These are phyloP conservation scores for Aspergillus cavernicola DNA, from an alignment of 495 filamentous ascomycete genomes.

Conservation along the genomic window DNA sequence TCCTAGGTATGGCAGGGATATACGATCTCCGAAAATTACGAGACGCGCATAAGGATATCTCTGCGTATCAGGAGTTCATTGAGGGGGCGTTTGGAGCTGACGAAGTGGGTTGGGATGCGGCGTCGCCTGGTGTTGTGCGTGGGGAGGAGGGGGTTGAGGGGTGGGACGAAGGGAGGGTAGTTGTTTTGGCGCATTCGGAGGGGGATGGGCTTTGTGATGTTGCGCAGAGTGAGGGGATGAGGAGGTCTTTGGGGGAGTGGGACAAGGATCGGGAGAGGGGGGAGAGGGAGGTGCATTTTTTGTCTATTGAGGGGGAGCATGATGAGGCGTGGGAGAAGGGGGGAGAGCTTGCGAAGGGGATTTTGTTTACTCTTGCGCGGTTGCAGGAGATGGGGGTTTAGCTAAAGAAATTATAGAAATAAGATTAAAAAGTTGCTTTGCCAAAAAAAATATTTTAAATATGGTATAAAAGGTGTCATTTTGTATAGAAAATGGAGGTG, in stretches of 20 bases:
- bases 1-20: slow-evolving; percentile 62
- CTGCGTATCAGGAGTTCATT: slow-evolving; percentile 56
- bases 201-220: slow-evolving; percentile 59
- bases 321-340: slow-evolving; percentile 57
- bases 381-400: slow-evolving; percentile 16
- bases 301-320: slow-evolving; percentile 57
- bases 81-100: slow-evolving; percentile 60
- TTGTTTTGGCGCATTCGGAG: slow-evolving; percentile 56
- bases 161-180: slow-evolving; percentile 42
- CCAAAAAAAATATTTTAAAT: too few relatives aligned
- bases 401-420: not conserved
- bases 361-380: slow-evolving; percentile 31
- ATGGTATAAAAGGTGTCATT: too few relatives aligned
- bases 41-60: slow-evolving; percentile 41
- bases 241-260: slow-evolving; percentile 30
- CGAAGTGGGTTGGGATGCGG: slow-evolving; percentile 47
- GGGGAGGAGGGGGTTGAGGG: slow-evolving; percentile 31
- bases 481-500: too few relatives aligned
- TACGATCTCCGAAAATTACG: slow-evolving; percentile 60
- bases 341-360: slow-evolving; percentile 43
- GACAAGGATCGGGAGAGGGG: slow-evolving; percentile 20
- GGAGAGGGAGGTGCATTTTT: slow-evolving; percentile 27
- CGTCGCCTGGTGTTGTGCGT: slow-evolving; percentile 44
- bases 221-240: slow-evolving; percentile 51
- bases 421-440: not conserved